Evolutionary conservation across 2,329 filamentous ascomycete species (phyloP).

Genomic region (Fusarium luffae): DNA sequence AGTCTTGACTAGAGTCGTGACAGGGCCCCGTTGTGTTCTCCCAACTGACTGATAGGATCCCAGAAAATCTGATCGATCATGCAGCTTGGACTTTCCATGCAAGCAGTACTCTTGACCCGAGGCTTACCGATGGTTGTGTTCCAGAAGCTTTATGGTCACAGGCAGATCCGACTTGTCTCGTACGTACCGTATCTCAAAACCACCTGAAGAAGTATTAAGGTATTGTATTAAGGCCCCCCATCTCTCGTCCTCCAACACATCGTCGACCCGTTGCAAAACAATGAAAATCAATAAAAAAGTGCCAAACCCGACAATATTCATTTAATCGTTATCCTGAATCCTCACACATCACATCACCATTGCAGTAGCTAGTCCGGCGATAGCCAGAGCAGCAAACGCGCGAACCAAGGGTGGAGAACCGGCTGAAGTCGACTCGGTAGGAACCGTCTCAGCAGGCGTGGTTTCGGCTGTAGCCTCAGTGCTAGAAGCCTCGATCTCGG

Average conservation of each 20-base stretch:
- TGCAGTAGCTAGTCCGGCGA: background rate
- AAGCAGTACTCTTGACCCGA: background rate
- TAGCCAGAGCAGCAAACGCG: background rate
- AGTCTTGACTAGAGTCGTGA: background rate
- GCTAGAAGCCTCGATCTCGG: background rate
- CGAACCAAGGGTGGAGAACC: background rate
- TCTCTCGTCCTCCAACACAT: background rate
- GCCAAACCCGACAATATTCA: background rate
- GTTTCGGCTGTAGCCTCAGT: background rate
- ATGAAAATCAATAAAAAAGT: background rate
- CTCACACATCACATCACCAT: background rate
- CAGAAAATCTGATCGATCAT: background rate
- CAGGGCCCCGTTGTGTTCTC: background rate
- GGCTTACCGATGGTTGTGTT: background rate
- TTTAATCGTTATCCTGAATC: background rate
- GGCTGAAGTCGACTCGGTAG: background rate
- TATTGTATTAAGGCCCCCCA: background rate
- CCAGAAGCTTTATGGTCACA: background rate
- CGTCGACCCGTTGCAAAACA: background rate
- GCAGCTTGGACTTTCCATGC: too few species aligned
- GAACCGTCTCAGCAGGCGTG: background rate
- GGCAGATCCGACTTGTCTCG: background rate
- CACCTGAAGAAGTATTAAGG: background rate
- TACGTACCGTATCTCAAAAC: background rate
- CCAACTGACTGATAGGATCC: background rate